Evolutionary conservation across 176 grass and related monocot species (phyloP).

Genomic region (Bolboschoenus planiculmis): DNA sequence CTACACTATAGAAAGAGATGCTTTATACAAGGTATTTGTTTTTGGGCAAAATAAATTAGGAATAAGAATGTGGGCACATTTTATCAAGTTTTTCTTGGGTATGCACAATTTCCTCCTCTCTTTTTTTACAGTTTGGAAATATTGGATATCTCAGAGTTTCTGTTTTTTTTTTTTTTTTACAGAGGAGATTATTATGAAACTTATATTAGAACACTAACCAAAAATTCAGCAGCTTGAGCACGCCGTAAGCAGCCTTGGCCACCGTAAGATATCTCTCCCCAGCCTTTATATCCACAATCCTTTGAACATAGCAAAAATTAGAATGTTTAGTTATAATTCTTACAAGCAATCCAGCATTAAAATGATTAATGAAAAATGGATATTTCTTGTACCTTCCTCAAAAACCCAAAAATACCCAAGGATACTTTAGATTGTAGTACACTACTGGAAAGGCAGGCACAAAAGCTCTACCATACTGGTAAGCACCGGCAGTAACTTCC

Average conservation of each 20-base stretch:
- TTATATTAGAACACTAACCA: slow-evolving; percentile 42
- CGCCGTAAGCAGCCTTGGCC: slow-evolving; percentile 63
- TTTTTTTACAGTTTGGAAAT: too few relatives aligned
- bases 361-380: not conserved
- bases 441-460: not conserved
- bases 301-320: not conserved
- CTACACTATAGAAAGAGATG: not conserved
- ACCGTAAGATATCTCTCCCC: slow-evolving; percentile 95
- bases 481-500: not conserved
- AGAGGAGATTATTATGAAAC: not conserved
- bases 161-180: not conserved
- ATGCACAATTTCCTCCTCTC: not conserved
- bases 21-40: not conserved
- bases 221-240: slow-evolving; percentile 78
- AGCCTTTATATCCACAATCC: slow-evolving; percentile 89
- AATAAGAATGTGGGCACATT: not conserved
- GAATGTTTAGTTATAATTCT: not conserved
- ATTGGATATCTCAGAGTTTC: not conserved
- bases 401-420: not conserved
- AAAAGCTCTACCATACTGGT: not conserved
- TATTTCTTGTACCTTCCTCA: not conserved
- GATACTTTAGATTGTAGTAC: not conserved
- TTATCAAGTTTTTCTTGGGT: not conserved
- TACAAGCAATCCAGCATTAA: not conserved
- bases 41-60: not conserved